Base-by-base conservation (phyloP, 768 basidiomycete species). In the Rubroboletus pulcherrimus region DNA sequence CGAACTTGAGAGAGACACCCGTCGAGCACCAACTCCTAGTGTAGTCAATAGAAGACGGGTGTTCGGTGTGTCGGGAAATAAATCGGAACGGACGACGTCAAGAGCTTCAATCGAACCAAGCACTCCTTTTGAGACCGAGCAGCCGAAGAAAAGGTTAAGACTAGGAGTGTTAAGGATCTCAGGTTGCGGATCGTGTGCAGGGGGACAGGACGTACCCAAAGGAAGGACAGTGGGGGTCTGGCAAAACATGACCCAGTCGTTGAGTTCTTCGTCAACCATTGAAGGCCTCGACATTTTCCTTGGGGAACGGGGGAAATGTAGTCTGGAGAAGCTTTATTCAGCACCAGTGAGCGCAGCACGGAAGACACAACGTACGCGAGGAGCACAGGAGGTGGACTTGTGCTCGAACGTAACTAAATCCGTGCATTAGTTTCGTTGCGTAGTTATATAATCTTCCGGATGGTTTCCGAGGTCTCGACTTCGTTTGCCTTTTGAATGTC, bases 121-220 rank as follows among this genome's bases (percentile, higher is more conserved):
- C 4, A 21, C 40, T 35, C n/a, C 14, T 21, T 39, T 31, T 24
- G 40, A 29, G 29, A 54, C 31, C 38, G 40, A 21, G 24, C 29
- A 46, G 24, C 34, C 12, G 17, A 31, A 6, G 17, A 45, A 70
- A 33, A 56, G 38, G 14, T 47, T 17, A 29, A 56, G 39, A 41
- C 55, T 56, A 9, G 12, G 11, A 38, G 10, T 24, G 21, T 31
- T 53, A 12, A 24, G 11, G 6, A 24, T 11, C 6, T 31, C 6
- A 37, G 6, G 11, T 26, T 14, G 24, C 5, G 14, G 17, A 39
- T 21, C 50, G 4, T 9, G 7, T 2, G 1, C 30, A 54, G 3
- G 51, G 5, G 24, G 24, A 7, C 8, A 35, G 37, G 19, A 54
- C 37, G 21, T 33, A 47, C 54, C 40, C 40, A 24, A 30, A 54